phyloP scores from a whole-genome alignment of 192 early-diverging fungal species.

The Coemansia aciculifera region DNA sequence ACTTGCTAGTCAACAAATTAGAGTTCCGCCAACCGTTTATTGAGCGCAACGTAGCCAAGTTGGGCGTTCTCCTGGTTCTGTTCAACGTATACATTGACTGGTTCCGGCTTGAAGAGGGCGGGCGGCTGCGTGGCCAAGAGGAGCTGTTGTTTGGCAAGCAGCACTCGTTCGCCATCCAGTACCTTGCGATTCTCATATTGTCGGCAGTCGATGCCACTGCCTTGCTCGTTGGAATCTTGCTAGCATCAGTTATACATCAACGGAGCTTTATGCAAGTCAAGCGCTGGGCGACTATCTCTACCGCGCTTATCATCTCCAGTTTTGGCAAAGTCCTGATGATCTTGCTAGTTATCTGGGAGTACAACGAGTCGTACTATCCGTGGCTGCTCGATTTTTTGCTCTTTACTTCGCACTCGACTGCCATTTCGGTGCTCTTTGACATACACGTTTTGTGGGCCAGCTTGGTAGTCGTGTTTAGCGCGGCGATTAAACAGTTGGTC shows the following conservation, averaged over 20 bases:
- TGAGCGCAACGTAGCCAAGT: conserved; percentile 68
- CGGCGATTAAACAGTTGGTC: conserved; percentile 45
- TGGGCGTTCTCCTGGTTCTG: conserved; percentile 76
- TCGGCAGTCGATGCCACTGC: conserved; percentile 59
- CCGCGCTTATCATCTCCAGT: conserved; percentile 75
- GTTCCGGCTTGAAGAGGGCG: conserved; percentile 80
- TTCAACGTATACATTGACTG: conserved; percentile 95
- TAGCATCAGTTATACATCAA: conserved; percentile 41
- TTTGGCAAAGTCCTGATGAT: conserved; percentile 88
- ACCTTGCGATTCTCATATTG: conserved; percentile 71
- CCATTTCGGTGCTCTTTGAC: conserved; percentile 58
- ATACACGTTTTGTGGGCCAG: conserved; percentile 37
- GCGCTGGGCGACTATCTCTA: conserved; percentile 49
- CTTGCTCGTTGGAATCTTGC: conserved; percentile 30
- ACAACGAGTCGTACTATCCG: conserved; percentile 75
- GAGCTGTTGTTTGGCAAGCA: conserved; percentile 65
- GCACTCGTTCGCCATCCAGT: conserved; percentile 66
- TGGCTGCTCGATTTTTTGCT: conserved; percentile 78
- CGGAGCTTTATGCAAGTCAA: conserved; percentile 23
- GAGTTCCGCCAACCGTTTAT: conserved; percentile 51
- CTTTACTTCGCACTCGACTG: conserved; percentile 74
- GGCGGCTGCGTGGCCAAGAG: conserved; percentile 44
- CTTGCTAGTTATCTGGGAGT: conserved; percentile 91
- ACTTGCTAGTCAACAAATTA: conserved; percentile 81
- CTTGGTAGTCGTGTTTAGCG: conserved; percentile 42